Evolutionary conservation across 306 rosid species (phyloP), one percentile per base, ranked within the genome.

Genomic region (Cajanus cajan): DNA sequence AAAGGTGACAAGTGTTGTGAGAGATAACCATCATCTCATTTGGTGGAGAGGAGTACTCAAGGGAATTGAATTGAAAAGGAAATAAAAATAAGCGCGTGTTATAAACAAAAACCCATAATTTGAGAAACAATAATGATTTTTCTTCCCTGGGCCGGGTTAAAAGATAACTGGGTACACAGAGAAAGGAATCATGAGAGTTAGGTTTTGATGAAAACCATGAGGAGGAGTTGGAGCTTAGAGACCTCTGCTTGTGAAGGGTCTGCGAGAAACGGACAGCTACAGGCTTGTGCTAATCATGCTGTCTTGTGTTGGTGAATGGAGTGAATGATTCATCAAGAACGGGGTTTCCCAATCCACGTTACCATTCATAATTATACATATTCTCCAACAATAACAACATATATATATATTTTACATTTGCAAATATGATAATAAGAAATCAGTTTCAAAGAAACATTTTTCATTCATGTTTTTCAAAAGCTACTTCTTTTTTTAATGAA

Each of bases 251-350:
- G 72, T 59, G 78, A 43, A 48, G 78, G 82, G 83, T 84, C n/a
- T 78, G 73, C 11, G 71, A 76, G 87, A 86, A 90, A 94, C 90
- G 93, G 93, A 90, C 88, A 89, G 77, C 68, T 69, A 83, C 89
- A 90, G 88, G 90, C 63, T 34, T 78, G 90, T 78, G 83, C 82
- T 86, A 91, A 93, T 93, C 85, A 93, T 93, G 95, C 28, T 91
- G 98, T 90, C 98, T 88, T 88, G 98, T 88, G 92, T 82, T 84
- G 81, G 89, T 85, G 93, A 91, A 91, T 88, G 97, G 90, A 83
- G 41, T 82, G 84, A 91, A 93, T 93, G 86, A 93, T 93, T 87
- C 89, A 74, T 82, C 88, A 68, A 71, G 83, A 91, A 91, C 93
- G 90, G 93, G 93, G 89, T 88, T 93, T 76, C 81, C 77, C 81